phyloP scores from a whole-genome alignment of 1,284 basidiomycete genomes.

The Apiotrichum porosum region DNA sequence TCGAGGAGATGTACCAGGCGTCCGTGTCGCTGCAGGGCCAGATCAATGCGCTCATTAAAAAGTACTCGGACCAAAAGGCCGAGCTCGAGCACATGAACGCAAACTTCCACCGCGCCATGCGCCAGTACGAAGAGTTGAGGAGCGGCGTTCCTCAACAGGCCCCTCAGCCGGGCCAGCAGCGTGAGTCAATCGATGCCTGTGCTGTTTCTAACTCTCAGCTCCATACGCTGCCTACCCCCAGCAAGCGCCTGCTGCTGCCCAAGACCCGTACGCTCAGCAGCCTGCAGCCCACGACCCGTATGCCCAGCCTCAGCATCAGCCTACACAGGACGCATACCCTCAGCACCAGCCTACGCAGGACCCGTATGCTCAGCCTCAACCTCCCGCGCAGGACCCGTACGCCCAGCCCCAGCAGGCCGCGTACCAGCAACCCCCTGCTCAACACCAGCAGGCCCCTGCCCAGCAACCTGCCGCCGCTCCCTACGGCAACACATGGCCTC shows the following conservation, averaged over 20 bases:
- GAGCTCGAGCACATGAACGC: slow-evolving; percentile 50
- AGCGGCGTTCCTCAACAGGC: slow-evolving; percentile 15
- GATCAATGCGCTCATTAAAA: slow-evolving; percentile 94
- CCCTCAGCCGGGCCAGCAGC: slow-evolving; percentile 6
- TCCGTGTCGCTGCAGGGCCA: slow-evolving; percentile 85
- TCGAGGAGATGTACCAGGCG: slow-evolving; percentile 84
- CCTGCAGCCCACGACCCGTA: slow-evolving; percentile 12
- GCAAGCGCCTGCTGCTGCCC: slow-evolving; percentile 21
- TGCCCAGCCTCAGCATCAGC: slow-evolving; percentile 20
- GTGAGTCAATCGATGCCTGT: slow-evolving; percentile 12
- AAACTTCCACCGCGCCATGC: slow-evolving; percentile 47
- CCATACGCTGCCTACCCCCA: background rate
- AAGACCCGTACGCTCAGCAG: slow-evolving; percentile 6
- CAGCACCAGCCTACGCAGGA: slow-evolving; percentile 3
- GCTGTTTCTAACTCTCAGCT: too few relatives aligned
- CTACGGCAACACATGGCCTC: slow-evolving; percentile 1
- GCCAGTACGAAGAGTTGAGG: slow-evolving; percentile 46
- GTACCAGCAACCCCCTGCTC: slow-evolving; percentile 2
- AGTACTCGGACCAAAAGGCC: slow-evolving; percentile 83
- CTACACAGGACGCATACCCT: slow-evolving; percentile 4
- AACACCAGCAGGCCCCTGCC: slow-evolving; percentile 4
- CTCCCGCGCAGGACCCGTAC: slow-evolving; percentile 11
- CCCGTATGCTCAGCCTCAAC: slow-evolving; percentile 5
- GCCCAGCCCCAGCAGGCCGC: slow-evolving; percentile 19
- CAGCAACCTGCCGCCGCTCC: background rate